A percentile compares a stretch with the other conserved stretches of the same genome.
Evolutionary conservation across 2,329 filamentous ascomycete species (phyloP).

Genomic region (Aurifilum marmelostoma): DNA sequence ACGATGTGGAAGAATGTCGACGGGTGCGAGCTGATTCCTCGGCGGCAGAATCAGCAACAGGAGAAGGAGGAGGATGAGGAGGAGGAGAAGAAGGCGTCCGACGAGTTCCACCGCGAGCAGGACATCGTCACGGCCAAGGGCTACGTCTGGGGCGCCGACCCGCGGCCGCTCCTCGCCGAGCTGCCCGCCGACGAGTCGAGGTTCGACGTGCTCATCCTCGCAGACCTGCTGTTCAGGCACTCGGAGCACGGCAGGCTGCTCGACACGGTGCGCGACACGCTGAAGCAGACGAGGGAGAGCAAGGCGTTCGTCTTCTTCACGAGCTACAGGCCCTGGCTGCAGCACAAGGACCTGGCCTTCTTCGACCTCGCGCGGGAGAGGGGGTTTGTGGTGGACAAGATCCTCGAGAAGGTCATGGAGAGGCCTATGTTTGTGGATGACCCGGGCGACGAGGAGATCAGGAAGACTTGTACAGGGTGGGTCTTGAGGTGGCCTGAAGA

Average conservation of each 20-base stretch:
- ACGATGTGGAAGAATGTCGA: conserved; percentile 79
- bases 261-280: conserved; percentile 68
- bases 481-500: conserved; percentile 66
- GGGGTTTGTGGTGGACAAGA: conserved; percentile 77
- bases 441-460: conserved; percentile 78
- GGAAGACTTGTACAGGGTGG: conserved; percentile 83
- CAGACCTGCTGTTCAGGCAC: conserved; percentile 90
- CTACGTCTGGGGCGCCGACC: conserved; percentile 80
- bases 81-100: conserved; percentile 36
- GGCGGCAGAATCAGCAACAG: conserved; percentile 35
- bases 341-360: conserved; percentile 82
- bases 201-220: conserved; percentile 84
- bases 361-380: conserved; percentile 74
- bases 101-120: conserved; percentile 34
- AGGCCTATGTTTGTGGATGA: conserved; percentile 89
- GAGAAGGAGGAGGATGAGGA: background rate
- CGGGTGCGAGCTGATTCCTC: conserved; percentile 48
- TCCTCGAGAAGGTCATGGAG: conserved; percentile 81
- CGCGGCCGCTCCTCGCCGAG: conserved; percentile 59
- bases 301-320: conserved; percentile 90
- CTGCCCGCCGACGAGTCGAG: conserved; percentile 45
- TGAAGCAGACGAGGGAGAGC: conserved; percentile 59
- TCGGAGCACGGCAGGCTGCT: conserved; percentile 81
- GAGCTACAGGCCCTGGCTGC: conserved; percentile 88
- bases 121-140: conserved; percentile 63